Base-by-base conservation (phyloP, 495 filamentous ascomycete genomes). In the Penicillium flavigenum region DNA sequence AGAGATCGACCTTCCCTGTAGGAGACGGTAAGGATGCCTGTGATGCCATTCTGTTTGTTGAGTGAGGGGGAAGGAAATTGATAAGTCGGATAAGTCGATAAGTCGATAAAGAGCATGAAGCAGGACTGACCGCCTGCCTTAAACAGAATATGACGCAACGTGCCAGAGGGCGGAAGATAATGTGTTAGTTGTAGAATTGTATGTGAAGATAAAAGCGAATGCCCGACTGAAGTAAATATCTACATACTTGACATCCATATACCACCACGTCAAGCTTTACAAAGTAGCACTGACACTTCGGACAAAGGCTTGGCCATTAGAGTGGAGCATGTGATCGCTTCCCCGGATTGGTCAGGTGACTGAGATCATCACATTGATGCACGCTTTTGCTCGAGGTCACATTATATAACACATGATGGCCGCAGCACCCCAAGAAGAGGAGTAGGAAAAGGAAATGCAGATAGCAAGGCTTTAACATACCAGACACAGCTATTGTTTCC, bases 1-100 rank as follows among this genome's bases (percentile, higher is more conserved):
- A 81, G 11, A 86, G 73, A 64, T 85, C 82, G 24, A 85, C 77
- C 54, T 85, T 84, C 17, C 68, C 64, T 45, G 67, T 47, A 47
- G 68, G 52, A 22, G 72, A 47, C 16, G 57, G 43, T 27, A 54
- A 42, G 11, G 64, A 56, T 31, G 47, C 51, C 17, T 62, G 49
- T 26, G 73, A 67, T 16, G 70, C 65, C 72, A 74, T 76, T 20
- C 65, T 60, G 50, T 44, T 39, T 43, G 29, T 32, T 38, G 38
- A 52, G 56, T 45, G 53, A 56, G 45, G 60, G 47, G 17, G 49
- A 22, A 31, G 41, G 22, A 50, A 59, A 62, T 22, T 10, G 31
- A 34, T 45, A 47, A 14, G 36, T 31, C 14, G 29, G 53, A 29
- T 29, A 29, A 29, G 27, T 29, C 39, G 46, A 38, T 54, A 42